Base-by-base conservation (phyloP, 306 rosid species). In the Aeschynomene evenia region DNA sequence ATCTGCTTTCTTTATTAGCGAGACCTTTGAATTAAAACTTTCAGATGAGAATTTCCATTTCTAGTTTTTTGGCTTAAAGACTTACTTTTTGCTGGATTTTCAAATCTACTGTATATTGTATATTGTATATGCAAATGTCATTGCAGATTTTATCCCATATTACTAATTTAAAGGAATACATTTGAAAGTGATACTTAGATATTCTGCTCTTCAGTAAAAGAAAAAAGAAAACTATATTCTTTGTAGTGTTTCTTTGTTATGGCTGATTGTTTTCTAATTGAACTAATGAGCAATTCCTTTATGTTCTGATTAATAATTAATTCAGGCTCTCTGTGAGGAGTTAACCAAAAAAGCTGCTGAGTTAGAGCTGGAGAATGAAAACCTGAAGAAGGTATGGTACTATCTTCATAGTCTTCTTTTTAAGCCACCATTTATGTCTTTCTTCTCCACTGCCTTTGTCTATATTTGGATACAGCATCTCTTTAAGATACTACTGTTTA, bases 271-370 rank as follows among this genome's bases (percentile, higher is more conserved):
- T 78, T 60, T 66, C 24, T 49, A 50, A 39, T 42, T 22, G 16
- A 20, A 68, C 52, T 66, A 53, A 71, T 68, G 12, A 67, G 63
- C 40, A 37, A 63, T 50, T 48, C 14, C 18, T 74, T 36, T n/a
- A 28, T 67, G 63, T 54, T 24, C 3, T 15, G 9, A 36, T 28
- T 33, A 36, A 49, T 15, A 51, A 62, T 60, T 63, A 24, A 48
- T 77, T 63, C 90, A 95, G 99, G 97, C 91, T 77, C 84, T 95
- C 8, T 89, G 91, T 70, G 97, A 95, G 77, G 97, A 86, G 72
- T 83, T 95, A 62, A 83, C 84, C 33, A 85, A 53, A 74, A 89
- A 91, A 73, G 96, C 99, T 66, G 83, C 96, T 13, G 81, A 89
- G 72, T 82, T 95, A 56, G 81, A 76, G 2, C 45, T 31, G 83